Evolutionary conservation across 2,329 filamentous ascomycete genomes (phyloP).

Genomic region (Diplodia corticola): DNA sequence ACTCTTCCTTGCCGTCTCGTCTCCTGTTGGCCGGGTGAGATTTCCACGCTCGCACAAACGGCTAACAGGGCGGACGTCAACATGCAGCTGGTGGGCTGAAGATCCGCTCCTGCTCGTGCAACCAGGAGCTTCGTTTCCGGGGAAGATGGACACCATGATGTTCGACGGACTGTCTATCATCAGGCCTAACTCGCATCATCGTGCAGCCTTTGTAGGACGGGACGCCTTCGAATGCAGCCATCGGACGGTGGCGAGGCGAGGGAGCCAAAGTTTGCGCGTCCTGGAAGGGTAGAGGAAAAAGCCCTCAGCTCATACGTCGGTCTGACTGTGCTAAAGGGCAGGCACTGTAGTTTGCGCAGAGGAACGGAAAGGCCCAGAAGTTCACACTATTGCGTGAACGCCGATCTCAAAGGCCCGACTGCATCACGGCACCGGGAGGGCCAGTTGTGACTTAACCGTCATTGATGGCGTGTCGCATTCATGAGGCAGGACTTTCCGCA

Average conservation of each 20-base stretch:
- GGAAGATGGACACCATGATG: not conserved
- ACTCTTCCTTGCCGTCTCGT: not conserved
- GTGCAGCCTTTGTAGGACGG: not conserved
- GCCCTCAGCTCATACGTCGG: not conserved
- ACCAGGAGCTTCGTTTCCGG: not conserved
- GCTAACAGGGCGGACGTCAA: constrained; percentile 4
- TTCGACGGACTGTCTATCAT: not conserved
- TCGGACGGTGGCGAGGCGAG: not conserved
- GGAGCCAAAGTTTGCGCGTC: not conserved
- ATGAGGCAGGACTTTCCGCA: not conserved
- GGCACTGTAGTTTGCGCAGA: not conserved
- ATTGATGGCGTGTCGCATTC: not conserved
- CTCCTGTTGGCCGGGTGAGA: not conserved
- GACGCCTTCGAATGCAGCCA: not conserved
- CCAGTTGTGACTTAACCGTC: not conserved
- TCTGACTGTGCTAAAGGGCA: not conserved
- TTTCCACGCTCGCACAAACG: not conserved
- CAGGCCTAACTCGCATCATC: not conserved
- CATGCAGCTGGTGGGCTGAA: not conserved
- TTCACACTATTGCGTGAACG: not conserved
- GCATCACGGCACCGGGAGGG: not conserved
- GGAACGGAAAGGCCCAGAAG: not conserved
- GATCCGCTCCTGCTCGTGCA: constrained; percentile 8
- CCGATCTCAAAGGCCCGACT: not conserved
- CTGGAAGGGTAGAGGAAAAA: not conserved